Conservation (phyloP, 371 early-diverging fungal genomes). For the Blastocladiella emersonii region DNA sequence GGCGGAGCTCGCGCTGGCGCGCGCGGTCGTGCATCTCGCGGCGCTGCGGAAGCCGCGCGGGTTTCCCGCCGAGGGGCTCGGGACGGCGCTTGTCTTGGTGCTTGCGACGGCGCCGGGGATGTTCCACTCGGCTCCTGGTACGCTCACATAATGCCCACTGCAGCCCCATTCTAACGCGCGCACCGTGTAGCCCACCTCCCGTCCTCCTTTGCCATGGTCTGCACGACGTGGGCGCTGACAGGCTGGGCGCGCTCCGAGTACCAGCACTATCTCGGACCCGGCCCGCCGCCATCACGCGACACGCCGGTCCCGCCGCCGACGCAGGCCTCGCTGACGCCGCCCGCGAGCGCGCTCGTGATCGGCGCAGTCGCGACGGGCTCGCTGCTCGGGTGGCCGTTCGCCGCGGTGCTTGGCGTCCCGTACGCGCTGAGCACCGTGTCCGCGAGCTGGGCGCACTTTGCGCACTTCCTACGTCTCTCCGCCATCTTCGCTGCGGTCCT, state of each 20-base stretch:
- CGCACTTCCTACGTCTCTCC: no score
- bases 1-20: background rate
- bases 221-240: conserved; percentile 49
- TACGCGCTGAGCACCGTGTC: conserved; percentile 10
- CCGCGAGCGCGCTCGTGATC: conserved; percentile 13
- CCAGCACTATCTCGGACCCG: no score
- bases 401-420: conserved; percentile 57
- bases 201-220: conserved; percentile 82
- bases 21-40: no score
- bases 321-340: conserved; percentile 13
- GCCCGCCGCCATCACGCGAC: no score
- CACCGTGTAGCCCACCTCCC: conserved; percentile 57
- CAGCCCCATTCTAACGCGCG: no score
- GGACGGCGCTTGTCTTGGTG: background rate
- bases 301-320: conserved; percentile 29
- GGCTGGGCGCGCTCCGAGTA: conserved; percentile 41
- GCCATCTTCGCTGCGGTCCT: background rate
- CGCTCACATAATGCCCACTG: background rate
- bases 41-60: no score
- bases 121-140: conserved; percentile 65
- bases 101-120: conserved; percentile 57
- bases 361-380: conserved; percentile 53
- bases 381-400: conserved; percentile 81
- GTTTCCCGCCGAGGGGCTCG: no score
- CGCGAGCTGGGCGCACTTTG: no score